These are phyloP conservation scores for Tricholoma bakamatsutake DNA, from an alignment of 768 basidiomycete genomes.

Conservation along the genomic window DNA sequence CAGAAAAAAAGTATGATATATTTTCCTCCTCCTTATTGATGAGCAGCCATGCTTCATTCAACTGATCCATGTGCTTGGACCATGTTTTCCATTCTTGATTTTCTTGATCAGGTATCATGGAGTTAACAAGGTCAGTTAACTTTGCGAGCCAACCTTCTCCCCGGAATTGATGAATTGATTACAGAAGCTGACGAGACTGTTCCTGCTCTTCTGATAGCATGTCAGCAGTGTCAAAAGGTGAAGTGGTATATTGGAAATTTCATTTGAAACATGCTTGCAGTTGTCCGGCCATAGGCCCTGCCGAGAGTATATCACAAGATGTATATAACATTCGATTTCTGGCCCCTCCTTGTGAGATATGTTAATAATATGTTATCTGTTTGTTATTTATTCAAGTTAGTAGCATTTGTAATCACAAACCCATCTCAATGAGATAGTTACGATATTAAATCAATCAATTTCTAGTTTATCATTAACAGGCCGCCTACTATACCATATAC, in stretches of 20 bases:
- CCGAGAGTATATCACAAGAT: slow-evolving; percentile 1
- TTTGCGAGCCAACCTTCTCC: background rate
- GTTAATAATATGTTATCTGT: background rate
- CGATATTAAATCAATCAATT: too few relatives aligned
- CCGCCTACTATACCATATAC: too few relatives aligned
- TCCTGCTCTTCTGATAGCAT: slow-evolving; percentile 2
- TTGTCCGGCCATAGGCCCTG: background rate
- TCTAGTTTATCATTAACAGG: too few relatives aligned
- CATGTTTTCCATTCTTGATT: slow-evolving; percentile 12
- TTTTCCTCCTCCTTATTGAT: slow-evolving; percentile 6
- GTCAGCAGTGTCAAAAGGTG: background rate
- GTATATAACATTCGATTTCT: slow-evolving; percentile 3
- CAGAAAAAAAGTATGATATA: slow-evolving; percentile 1
- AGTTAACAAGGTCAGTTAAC: slow-evolving; percentile 1
- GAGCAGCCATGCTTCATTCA: slow-evolving; percentile 10
- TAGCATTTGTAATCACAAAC: too few relatives aligned
- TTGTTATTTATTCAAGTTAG: background rate
- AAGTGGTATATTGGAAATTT: slow-evolving; percentile 1
- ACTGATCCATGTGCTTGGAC: slow-evolving; percentile 14
- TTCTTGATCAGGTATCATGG: slow-evolving; percentile 2
- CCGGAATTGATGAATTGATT: slow-evolving; percentile 2
- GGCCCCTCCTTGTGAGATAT: slow-evolving; percentile 2
- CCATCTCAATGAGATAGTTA: too few relatives aligned
- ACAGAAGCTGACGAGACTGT: background rate
- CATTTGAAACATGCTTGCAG: background rate